Evolutionary conservation across 2,329 filamentous ascomycete genomes (phyloP).

Genomic region (Paecilomyces dactylethromorphus): DNA sequence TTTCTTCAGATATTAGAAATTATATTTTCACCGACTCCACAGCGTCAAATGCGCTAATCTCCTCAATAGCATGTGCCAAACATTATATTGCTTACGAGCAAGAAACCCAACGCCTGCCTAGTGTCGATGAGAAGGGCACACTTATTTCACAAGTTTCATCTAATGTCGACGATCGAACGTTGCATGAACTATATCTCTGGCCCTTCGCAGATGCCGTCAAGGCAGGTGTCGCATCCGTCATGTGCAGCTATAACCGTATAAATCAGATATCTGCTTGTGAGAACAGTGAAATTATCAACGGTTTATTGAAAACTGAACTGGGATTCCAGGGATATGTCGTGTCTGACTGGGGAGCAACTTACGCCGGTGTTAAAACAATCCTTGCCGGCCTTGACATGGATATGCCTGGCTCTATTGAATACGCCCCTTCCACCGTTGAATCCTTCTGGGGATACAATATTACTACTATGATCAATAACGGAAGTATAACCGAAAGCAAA

Average conservation of each 20-base stretch:
- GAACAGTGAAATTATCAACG: slow-evolving; percentile 40
- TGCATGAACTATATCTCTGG: slow-evolving; percentile 59
- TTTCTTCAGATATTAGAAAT: too few relatives aligned
- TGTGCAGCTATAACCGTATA: slow-evolving; percentile 48
- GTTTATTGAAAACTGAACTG: slow-evolving; percentile 45
- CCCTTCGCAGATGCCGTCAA: slow-evolving; percentile 55
- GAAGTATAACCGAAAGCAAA: slow-evolving; percentile 31
- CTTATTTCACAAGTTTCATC: slow-evolving; percentile 44
- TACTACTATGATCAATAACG: slow-evolving; percentile 31
- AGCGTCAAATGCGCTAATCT: not conserved
- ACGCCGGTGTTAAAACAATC: slow-evolving; percentile 38
- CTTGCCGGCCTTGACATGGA: slow-evolving; percentile 39
- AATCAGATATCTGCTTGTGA: slow-evolving; percentile 46
- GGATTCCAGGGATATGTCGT: slow-evolving; percentile 46
- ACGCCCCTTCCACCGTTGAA: not conserved
- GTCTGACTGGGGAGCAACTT: slow-evolving; percentile 40
- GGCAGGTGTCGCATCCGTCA: slow-evolving; percentile 51
- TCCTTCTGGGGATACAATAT: slow-evolving; percentile 31
- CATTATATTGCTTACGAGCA: slow-evolving; percentile 61
- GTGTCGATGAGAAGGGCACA: slow-evolving; percentile 31
- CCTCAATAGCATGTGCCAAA: slow-evolving; percentile 32
- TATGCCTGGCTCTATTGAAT: slow-evolving; percentile 13
- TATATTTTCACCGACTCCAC: not conserved
- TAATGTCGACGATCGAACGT: slow-evolving; percentile 57
- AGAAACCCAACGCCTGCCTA: slow-evolving; percentile 56